Conservation (phyloP, 805 yeast genomes). For the Blastobotrys attinorum region DNA sequence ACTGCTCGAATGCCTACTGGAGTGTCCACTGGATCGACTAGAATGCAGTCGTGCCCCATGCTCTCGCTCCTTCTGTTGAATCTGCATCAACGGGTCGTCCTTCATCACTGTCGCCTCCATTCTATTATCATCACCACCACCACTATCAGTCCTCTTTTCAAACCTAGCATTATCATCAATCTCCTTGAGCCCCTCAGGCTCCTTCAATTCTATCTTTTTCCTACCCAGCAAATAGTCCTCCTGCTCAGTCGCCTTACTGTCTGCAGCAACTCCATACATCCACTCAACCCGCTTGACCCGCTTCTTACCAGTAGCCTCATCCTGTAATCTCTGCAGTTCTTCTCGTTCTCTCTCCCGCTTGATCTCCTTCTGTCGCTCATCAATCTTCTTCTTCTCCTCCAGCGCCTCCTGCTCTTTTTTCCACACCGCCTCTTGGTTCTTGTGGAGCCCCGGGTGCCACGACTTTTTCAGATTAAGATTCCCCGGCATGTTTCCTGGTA, state of each 20-base stretch:
- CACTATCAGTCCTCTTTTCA: not conserved
- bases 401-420: constrained; percentile 68
- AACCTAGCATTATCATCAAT: not conserved
- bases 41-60: constrained; percentile 1
- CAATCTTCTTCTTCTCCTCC: constrained; percentile 57
- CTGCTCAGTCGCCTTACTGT: constrained; percentile 28
- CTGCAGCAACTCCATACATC: constrained; percentile 62
- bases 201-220: constrained; percentile 33
- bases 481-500: constrained; percentile 36
- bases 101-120: constrained; percentile 16
- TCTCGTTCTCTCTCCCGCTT: constrained; percentile 52
- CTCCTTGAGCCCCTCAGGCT: constrained; percentile 2
- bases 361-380: constrained; percentile 57
- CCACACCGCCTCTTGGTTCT: constrained; percentile 83
- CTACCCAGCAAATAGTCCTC: constrained; percentile 51
- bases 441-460: constrained; percentile 88
- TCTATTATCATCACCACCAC: constrained; percentile 3
- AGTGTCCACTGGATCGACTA: not conserved
- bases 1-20: too few relatives aligned
- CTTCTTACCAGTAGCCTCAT: constrained; percentile 31
- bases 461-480: constrained; percentile 88
- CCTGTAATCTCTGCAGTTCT: constrained; percentile 44
- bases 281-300: constrained; percentile 54
- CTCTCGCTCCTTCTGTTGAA: constrained; percentile 27
- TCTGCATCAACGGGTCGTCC: constrained; percentile 45